A percentile compares a stretch with the other conserved stretches of the same genome.
These are phyloP conservation scores for Casuarina glauca DNA, from an alignment of 306 rosid genomes.

Conservation along the genomic window DNA sequence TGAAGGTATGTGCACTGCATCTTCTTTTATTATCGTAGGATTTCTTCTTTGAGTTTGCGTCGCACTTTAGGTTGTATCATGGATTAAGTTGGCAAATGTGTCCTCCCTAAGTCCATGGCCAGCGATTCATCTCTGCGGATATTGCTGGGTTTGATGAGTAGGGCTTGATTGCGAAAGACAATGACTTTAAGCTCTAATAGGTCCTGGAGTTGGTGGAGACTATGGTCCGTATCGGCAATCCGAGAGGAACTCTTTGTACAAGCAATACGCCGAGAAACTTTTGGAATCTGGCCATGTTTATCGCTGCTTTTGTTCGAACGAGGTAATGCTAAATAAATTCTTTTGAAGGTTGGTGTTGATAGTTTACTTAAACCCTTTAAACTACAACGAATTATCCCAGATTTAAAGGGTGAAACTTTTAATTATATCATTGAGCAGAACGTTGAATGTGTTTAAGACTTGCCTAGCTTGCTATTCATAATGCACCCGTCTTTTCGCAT, in stretches of 20 bases:
- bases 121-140: too few relatives aligned
- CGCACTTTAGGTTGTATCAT: neutral
- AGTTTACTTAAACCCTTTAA: neutral
- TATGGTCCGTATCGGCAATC: slow-evolving; percentile 94
- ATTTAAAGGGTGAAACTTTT: slow-evolving; percentile 9
- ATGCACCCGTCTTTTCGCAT: neutral
- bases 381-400: neutral
- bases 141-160: neutral
- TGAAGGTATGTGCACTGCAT: slow-evolving; percentile 51
- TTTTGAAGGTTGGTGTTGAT: slow-evolving; percentile 3
- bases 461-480: neutral
- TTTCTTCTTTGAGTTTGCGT: neutral
- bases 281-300: slow-evolving; percentile 72
- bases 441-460: neutral
- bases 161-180: neutral
- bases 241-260: slow-evolving; percentile 84
- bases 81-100: too few relatives aligned
- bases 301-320: slow-evolving; percentile 88
- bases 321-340: slow-evolving; percentile 45
- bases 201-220: slow-evolving; percentile 93
- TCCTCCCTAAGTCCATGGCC: too few relatives aligned
- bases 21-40: neutral
- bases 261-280: slow-evolving; percentile 74
- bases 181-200: slow-evolving; percentile 34
- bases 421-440: neutral